Conservation (phyloP, 179 eudicot species). For the Dionaea muscipula region DNA sequence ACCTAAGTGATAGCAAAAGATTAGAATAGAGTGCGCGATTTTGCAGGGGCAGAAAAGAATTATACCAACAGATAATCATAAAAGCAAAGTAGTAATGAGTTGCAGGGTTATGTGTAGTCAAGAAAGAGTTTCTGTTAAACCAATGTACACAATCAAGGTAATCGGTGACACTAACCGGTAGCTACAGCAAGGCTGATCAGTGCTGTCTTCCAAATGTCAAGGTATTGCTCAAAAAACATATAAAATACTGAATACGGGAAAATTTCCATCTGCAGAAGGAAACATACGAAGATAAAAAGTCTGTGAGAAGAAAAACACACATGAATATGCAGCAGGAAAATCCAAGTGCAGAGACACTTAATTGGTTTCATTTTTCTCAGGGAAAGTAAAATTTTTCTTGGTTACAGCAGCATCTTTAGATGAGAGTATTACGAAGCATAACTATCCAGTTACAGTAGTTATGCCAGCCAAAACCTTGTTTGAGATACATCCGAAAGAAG, state of each 20-base stretch:
- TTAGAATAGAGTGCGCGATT: not conserved
- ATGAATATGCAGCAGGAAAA: no score
- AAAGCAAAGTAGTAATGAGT: not conserved
- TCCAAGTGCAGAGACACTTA: not conserved
- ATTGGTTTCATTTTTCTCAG: no score
- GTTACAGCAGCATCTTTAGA: no score
- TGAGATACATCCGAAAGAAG: no score
- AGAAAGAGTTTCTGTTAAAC: not conserved
- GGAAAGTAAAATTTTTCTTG: no score
- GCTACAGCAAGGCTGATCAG: slow-evolving; percentile 89
- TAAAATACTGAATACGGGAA: slow-evolving; percentile 95
- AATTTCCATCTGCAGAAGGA: slow-evolving; percentile 82
- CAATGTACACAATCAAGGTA: not conserved
- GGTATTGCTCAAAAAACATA: slow-evolving; percentile 96
- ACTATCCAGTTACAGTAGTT: no score
- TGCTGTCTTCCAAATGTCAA: slow-evolving; percentile 96
- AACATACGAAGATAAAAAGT: no score
- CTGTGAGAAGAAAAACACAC: no score
- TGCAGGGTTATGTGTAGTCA: not conserved
- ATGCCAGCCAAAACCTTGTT: no score
- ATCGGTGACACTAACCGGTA: slow-evolving; percentile 48
- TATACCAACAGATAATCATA: no score
- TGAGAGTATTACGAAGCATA: no score
- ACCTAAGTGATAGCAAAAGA: not conserved
- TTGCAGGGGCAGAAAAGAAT: not conserved